Percentiles rank a stretch among this genome's conserved stretches.
These are phyloP conservation scores for Nicotiana noctiflora DNA, from an alignment of 257 asterid genomes.

Conservation along the genomic window DNA sequence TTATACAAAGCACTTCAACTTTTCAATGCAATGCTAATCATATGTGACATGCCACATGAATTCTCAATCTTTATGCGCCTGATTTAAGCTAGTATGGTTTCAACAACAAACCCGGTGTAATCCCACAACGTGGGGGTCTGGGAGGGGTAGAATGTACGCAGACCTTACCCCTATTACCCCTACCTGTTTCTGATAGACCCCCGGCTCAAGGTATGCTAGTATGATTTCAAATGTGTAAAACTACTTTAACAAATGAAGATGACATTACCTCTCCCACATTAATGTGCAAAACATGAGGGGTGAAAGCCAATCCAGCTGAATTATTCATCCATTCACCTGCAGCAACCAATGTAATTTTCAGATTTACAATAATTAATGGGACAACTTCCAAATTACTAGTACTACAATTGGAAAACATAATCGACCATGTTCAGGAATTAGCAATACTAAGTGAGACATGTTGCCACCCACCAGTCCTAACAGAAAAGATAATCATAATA, in stretches of 20 bases:
- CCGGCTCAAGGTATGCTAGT: background rate
- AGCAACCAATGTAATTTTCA: slow-evolving; percentile 1
- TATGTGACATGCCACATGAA: background rate
- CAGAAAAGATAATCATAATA: background rate
- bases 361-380: background rate
- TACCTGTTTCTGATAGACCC: too few species aligned
- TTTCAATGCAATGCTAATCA: background rate
- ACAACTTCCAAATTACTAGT: background rate
- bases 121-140: too few species aligned
- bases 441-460: background rate
- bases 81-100: too few species aligned
- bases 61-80: background rate
- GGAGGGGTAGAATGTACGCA: too few species aligned
- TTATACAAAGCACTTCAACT: background rate
- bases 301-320: slow-evolving; percentile 92
- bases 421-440: background rate
- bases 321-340: slow-evolving; percentile 98
- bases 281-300: slow-evolving; percentile 77
- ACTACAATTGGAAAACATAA: background rate
- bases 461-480: background rate
- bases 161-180: too few species aligned
- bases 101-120: too few species aligned
- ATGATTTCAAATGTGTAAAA: background rate
- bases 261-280: slow-evolving; percentile 69
- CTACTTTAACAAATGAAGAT: background rate